Conservation (phyloP, 495 filamentous ascomycete species). For the Parachaetomium inaequale region DNA sequence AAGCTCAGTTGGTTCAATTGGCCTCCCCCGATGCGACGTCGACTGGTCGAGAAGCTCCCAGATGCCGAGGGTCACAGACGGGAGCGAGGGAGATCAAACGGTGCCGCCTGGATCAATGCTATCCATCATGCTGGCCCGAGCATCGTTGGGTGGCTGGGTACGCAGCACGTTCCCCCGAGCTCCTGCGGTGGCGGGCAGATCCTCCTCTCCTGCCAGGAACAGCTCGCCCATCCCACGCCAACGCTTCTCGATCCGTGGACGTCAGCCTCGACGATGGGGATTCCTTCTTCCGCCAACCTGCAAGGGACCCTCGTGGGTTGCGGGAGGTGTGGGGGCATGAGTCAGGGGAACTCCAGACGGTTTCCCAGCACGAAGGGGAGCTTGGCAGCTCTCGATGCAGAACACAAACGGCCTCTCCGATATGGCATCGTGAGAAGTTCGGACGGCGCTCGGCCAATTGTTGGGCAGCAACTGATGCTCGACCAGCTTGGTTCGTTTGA, state of each 20-base stretch:
- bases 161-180: no score
- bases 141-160: no score
- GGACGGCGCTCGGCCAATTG: constrained; percentile 4
- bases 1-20: background rate
- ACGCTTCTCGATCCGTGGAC: background rate
- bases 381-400: background rate
- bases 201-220: background rate
- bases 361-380: background rate
- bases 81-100: constrained; percentile 27
- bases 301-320: background rate
- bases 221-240: no score
- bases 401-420: background rate
- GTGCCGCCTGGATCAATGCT: constrained; percentile 9
- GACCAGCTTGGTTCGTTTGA: constrained; percentile 18
- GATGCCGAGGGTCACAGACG: constrained; percentile 22
- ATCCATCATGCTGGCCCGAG: background rate
- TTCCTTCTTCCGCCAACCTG: background rate
- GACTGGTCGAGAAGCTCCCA: constrained; percentile 2
- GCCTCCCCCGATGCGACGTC: background rate
- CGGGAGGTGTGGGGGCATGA: constrained; percentile 2
- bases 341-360: constrained; percentile 2
- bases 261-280: background rate
- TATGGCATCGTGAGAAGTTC: background rate
- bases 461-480: background rate
- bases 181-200: background rate